Conservation (phyloP, 495 filamentous ascomycete genomes). For the Trichoderma gamsii region DNA sequence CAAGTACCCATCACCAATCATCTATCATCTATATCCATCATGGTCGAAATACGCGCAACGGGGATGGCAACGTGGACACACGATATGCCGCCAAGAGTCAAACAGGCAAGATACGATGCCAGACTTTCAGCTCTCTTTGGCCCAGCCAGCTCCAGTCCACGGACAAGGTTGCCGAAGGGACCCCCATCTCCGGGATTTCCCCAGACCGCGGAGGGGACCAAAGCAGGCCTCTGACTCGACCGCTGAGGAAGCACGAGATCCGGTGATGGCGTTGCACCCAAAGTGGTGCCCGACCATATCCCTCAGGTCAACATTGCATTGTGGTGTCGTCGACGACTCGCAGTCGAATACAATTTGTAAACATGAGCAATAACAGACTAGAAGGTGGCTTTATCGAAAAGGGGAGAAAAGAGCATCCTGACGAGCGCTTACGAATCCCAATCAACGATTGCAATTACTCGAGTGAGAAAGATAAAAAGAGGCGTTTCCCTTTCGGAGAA, state of each 20-base stretch:
- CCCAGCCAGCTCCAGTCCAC: background rate
- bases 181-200: background rate
- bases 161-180: background rate
- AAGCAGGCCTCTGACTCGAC: background rate
- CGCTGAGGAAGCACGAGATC: background rate
- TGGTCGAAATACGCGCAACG: background rate
- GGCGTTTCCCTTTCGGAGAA: background rate
- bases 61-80: background rate
- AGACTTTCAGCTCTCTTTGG: background rate
- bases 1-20: too few species aligned
- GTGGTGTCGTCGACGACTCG: background rate
- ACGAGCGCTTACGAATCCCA: background rate
- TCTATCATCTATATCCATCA: background rate
- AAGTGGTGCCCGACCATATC: conserved; percentile 7
- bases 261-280: conserved; percentile 1
- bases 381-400: background rate
- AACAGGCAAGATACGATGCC: background rate
- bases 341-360: too few species aligned
- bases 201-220: background rate
- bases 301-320: conserved; percentile 4
- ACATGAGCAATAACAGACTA: background rate
- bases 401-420: background rate
- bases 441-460: background rate
- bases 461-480: background rate
- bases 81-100: background rate